Base-by-base conservation (phyloP, 495 filamentous ascomycete species). In the Daldinia loculata region DNA sequence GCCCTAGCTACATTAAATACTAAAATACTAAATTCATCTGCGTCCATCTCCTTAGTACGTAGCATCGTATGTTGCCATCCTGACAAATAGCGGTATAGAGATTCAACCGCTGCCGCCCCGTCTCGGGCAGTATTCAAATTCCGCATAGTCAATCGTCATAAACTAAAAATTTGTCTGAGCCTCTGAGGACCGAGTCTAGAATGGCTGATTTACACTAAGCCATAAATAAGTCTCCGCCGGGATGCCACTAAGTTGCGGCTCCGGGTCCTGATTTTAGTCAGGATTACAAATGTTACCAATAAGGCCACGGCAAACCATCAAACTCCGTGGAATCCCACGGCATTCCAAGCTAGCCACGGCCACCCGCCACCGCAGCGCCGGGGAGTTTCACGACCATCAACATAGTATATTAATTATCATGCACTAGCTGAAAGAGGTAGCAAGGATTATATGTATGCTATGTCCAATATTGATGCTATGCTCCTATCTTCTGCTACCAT, bases 301-400 rank as follows among this genome's bases (percentile, higher is more conserved):
- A 48, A 15, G 43, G 3, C 11, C 0, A 48, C 9, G 8, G 43
- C 17, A 48, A 24, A 48, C 19, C 17, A 22, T 24, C 19, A 48
- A 48, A 48, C 43, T 48, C 43, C 43, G 43, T 48, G 43, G 60
- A 63, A 51, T n/a, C 4, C 58, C 41, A 26, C 34, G 50, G 50
- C n/a, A 11, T 9, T 45, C 52, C 38, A 50, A 39, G 59, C 19
- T 58, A 58, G 56, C 58, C 58, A 66, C 57, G 56, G 61, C 6
- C 43, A 59, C 41, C 57, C 51, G 61, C 6, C 43, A 59, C 41
- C 11, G n/a, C 17, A 43, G 29, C 55, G 22, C 55, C 55, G 22
- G 11, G 11, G 12, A 12, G 17, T 30, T 30, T 52, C 4, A 24
- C 14, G 27, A 17, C 30, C 19, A 38, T 29, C 24, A 60, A n/a